Evolutionary conservation across 495 filamentous ascomycete genomes (phyloP).

Genomic region (Poronia punctata): DNA sequence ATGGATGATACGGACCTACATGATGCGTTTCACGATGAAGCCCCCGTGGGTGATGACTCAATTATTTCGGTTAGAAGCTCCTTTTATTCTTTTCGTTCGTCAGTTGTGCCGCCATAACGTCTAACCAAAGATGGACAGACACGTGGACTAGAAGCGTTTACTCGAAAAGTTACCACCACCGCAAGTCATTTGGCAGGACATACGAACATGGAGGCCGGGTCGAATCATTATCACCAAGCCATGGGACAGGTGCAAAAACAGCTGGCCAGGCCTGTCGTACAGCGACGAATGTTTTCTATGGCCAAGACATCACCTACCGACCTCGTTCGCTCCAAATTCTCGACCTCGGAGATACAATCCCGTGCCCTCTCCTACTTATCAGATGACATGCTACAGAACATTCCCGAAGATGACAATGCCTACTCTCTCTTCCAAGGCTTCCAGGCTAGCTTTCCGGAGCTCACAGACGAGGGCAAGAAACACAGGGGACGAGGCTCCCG

Average conservation of each 20-base stretch:
- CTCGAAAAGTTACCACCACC: slow-evolving; percentile 89
- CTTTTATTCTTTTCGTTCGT: slow-evolving; percentile 2
- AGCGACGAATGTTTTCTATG: slow-evolving; percentile 84
- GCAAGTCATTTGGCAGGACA: slow-evolving; percentile 82
- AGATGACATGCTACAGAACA: slow-evolving; percentile 80
- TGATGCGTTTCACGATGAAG: slow-evolving; percentile 44
- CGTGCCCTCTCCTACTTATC: slow-evolving; percentile 83
- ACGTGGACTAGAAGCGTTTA: slow-evolving; percentile 84
- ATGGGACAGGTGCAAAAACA: slow-evolving; percentile 87
- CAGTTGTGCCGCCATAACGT: slow-evolving; percentile 9
- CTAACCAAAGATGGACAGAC: slow-evolving; percentile 49
- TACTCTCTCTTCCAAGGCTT: slow-evolving; percentile 98
- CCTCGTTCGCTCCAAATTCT: slow-evolving; percentile 85
- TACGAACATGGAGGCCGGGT: slow-evolving; percentile 49
- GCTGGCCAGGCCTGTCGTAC: slow-evolving; percentile 70
- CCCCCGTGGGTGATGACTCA: slow-evolving; percentile 39
- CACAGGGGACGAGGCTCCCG: slow-evolving; percentile 65
- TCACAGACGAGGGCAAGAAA: slow-evolving; percentile 56
- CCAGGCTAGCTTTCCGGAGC: slow-evolving; percentile 79
- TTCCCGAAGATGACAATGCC: slow-evolving; percentile 74
- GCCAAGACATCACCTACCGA: slow-evolving; percentile 85
- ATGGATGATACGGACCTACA: slow-evolving; percentile 49
- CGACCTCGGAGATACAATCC: slow-evolving; percentile 87
- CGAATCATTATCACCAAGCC: slow-evolving; percentile 72
- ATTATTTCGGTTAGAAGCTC: slow-evolving; percentile 47